Conservation (phyloP, 306 rosid genomes). For the Purshia tridentata region DNA sequence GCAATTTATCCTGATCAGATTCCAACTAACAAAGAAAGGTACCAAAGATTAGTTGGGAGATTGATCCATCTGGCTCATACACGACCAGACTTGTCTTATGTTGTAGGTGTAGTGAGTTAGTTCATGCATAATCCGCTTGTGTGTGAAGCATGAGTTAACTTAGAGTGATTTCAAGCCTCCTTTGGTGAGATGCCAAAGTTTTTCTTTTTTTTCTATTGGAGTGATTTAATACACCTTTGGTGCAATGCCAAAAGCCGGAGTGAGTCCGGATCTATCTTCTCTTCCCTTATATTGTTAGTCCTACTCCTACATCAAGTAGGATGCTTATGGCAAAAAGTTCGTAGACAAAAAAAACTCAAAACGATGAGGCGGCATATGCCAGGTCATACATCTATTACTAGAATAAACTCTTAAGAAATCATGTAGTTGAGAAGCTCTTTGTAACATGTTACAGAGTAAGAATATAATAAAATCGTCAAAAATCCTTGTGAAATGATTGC, state of each 20-base stretch:
- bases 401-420: not conserved
- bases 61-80: not conserved
- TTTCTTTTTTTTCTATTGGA: too few relatives aligned
- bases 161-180: too few relatives aligned
- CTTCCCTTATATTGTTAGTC: too few relatives aligned
- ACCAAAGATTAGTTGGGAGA: not conserved
- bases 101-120: too few relatives aligned
- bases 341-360: not conserved
- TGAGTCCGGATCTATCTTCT: too few relatives aligned
- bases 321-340: not conserved
- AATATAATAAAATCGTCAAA: not conserved
- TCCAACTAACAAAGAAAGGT: not conserved
- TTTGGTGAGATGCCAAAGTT: too few relatives aligned
- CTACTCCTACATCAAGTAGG: not conserved
- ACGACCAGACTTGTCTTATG: too few relatives aligned
- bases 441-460: not conserved
- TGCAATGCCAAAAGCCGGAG: too few relatives aligned
- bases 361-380: not conserved
- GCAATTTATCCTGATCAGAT: not conserved
- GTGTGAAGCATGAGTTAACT: too few relatives aligned
- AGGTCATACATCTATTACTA: not conserved
- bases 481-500: not conserved
- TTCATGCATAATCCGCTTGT: too few relatives aligned
- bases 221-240: too few relatives aligned
- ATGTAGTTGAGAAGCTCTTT: not conserved